A percentile compares a stretch with the other conserved stretches of the same genome.
These are phyloP conservation scores for Dioszegia hungarica DNA, from an alignment of 768 basidiomycete species.

Conservation along the genomic window DNA sequence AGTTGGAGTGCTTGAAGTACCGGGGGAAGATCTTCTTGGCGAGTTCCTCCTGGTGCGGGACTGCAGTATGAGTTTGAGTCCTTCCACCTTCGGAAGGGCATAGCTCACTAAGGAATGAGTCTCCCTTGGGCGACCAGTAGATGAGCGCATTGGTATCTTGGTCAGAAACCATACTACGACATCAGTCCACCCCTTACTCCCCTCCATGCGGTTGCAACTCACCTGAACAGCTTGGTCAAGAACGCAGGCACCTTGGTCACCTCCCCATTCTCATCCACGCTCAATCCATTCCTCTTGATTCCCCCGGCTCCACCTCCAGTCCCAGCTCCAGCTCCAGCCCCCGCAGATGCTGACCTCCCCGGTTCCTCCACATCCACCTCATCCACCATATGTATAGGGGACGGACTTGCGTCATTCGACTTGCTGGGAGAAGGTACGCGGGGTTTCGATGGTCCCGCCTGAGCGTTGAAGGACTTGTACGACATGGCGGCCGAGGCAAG, in stretches of 20 bases:
- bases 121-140: constrained; percentile 83
- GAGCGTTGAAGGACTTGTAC: constrained; percentile 1
- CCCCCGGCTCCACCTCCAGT: not conserved
- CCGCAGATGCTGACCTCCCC: no score
- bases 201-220: constrained; percentile 41
- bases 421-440: not conserved
- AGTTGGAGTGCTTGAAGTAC: constrained; percentile 52
- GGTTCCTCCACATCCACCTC: constrained; percentile 5
- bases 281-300: constrained; percentile 27
- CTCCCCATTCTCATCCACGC: constrained; percentile 42
- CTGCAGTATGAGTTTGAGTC: constrained; percentile 51
- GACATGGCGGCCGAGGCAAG: not conserved
- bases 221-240: constrained; percentile 90
- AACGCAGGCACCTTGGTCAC: constrained; percentile 66
- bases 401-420: not conserved
- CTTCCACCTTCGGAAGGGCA: not conserved
- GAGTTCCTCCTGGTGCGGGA: constrained; percentile 85
- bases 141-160: constrained; percentile 75
- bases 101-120: constrained; percentile 77
- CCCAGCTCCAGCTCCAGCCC: no score
- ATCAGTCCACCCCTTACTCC: not conserved
- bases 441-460: constrained; percentile 7
- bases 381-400: constrained; percentile 10
- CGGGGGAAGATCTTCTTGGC: constrained; percentile 61
- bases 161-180: constrained; percentile 82